phyloP scores from a whole-genome alignment of 148 eudicot species.

The Cornus controversa region DNA sequence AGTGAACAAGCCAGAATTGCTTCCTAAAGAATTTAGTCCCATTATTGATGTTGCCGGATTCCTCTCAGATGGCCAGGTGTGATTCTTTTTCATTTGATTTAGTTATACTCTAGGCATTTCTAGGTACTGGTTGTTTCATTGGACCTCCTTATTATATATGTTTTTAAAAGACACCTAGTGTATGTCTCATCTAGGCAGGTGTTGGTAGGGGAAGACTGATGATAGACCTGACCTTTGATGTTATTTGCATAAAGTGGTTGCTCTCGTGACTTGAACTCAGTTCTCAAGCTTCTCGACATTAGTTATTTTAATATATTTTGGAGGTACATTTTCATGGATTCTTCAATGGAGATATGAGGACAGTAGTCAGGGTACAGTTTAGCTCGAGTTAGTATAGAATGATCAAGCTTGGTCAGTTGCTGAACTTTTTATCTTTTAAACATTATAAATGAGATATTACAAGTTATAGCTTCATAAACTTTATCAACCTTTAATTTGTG shows the following conservation, averaged over 20 bases:
- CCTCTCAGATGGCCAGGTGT: conserved; percentile 90
- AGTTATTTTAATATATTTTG: too few species aligned
- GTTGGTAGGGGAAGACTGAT: too few species aligned
- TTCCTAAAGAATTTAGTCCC: conserved; percentile 72
- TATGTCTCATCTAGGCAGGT: too few species aligned
- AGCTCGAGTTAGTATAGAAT: neutral
- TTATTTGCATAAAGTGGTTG: too few species aligned
- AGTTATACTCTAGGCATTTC: neutral
- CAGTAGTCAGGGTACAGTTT: neutral
- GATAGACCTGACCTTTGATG: too few species aligned
- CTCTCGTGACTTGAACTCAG: too few species aligned
- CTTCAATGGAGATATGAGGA: neutral
- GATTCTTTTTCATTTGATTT: conserved; percentile 9
- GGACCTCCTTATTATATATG: neutral
- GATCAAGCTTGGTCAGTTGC: neutral
- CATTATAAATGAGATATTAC: neutral
- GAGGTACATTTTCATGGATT: neutral
- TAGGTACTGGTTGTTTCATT: neutral
- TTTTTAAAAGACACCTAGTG: too few species aligned
- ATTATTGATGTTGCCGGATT: conserved; percentile 97
- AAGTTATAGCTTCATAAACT: neutral
- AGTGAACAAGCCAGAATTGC: conserved; percentile 96
- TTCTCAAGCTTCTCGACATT: too few species aligned
- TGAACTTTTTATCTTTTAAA: neutral
- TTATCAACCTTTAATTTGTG: neutral